phyloP scores from a whole-genome alignment of 2,329 filamentous ascomycete species.

The Herpotrichia juniperi region DNA sequence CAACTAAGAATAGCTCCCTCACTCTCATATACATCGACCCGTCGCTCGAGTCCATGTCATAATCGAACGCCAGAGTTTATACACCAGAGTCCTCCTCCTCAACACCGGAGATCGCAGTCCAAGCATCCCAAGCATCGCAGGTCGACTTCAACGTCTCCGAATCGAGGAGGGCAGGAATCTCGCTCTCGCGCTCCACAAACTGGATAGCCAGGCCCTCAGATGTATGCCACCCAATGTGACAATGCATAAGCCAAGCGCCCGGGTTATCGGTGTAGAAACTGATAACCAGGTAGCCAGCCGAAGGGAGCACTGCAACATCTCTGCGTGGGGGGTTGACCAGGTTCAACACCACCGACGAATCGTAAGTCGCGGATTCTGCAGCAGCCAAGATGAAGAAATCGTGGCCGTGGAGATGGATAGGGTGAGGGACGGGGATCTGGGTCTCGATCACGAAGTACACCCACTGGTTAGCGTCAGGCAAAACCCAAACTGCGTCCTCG shows the following conservation, averaged over 20 bases:
- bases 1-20: too few species aligned
- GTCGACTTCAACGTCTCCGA: background rate
- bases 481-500: constrained; percentile 22
- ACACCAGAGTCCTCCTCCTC: constrained; percentile 29
- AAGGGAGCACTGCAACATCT: constrained; percentile 35
- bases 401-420: constrained; percentile 42
- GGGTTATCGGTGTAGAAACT: constrained; percentile 41
- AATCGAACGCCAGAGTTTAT: too few species aligned
- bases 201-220: constrained; percentile 51
- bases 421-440: constrained; percentile 25
- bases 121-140: constrained; percentile 7
- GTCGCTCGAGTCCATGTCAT: too few species aligned
- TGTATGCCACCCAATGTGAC: constrained; percentile 21
- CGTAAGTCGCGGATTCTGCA: constrained; percentile 29
- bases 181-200: constrained; percentile 48
- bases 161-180: background rate
- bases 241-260: constrained; percentile 17
- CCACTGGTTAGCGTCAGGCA: constrained; percentile 22
- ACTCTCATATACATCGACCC: too few species aligned
- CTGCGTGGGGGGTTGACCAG: constrained; percentile 45
- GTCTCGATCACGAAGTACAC: constrained; percentile 30
- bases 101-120: constrained; percentile 14
- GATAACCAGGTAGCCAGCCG: constrained; percentile 39
- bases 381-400: constrained; percentile 50
- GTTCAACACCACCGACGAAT: constrained; percentile 44